Evolutionary conservation across 2,329 filamentous ascomycete genomes (phyloP).

Genomic region (Trichoderma arundinaceum): DNA sequence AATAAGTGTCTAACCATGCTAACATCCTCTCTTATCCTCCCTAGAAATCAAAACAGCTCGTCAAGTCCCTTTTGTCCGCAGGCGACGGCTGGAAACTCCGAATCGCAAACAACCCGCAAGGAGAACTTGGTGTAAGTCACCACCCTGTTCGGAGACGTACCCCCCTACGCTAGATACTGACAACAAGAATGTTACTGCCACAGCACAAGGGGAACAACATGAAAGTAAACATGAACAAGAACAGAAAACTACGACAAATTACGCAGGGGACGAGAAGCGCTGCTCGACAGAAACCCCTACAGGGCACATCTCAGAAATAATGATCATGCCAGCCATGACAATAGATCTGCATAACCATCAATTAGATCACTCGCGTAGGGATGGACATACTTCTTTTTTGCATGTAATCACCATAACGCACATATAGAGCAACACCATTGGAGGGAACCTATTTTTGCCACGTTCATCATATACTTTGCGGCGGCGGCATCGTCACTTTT

Average conservation of each 20-base stretch:
- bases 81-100: slow-evolving; percentile 38
- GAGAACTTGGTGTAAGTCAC: slow-evolving; percentile 36
- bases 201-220: slow-evolving; percentile 38
- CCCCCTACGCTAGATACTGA: background rate
- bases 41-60: slow-evolving; percentile 39
- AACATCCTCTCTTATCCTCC: background rate
- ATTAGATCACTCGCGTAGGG: no score
- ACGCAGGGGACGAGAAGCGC: slow-evolving; percentile 1
- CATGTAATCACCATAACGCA: background rate
- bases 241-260: slow-evolving; percentile 31
- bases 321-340: no score
- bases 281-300: background rate
- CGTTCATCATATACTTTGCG: background rate
- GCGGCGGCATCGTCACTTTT: background rate
- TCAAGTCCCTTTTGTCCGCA: slow-evolving; percentile 39
- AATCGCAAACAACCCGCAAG: slow-evolving; percentile 39
- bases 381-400: no score
- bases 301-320: background rate
- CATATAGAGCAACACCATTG: slow-evolving; percentile 6
- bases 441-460: background rate
- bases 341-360: background rate
- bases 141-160: background rate
- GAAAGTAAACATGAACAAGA: slow-evolving; percentile 38
- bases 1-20: no score
- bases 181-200: background rate